Percentiles rank a stretch among this genome's conserved stretches.
These are phyloP conservation scores for Crithidia fasciculata DNA, from an alignment of 208 protist genomes.

Conservation along the genomic window DNA sequence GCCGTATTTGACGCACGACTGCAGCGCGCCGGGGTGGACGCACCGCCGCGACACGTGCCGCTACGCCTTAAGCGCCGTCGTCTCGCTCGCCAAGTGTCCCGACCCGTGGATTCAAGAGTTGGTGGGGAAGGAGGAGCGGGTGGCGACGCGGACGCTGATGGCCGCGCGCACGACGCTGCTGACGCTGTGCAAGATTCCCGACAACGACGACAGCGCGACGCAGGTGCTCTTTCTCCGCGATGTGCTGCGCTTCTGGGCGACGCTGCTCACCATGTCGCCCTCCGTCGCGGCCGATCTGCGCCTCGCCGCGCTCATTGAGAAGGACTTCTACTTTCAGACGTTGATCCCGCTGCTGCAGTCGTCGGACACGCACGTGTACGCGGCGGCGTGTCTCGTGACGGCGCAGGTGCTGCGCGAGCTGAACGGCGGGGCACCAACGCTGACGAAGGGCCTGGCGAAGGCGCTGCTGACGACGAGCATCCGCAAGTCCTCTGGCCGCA, in stretches of 20 bases:
- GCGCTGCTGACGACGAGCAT: constrained; percentile 51
- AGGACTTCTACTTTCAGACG: constrained; percentile 54
- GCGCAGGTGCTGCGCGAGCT: constrained; percentile 42
- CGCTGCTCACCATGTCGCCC: constrained; percentile 48
- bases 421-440: constrained; percentile 16
- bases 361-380: constrained; percentile 59
- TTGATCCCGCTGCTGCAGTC: constrained; percentile 67
- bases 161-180: constrained; percentile 58
- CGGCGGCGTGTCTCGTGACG: constrained; percentile 51
- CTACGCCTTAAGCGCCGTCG: constrained; percentile 63
- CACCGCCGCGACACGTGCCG: constrained; percentile 60
- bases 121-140: constrained; percentile 38
- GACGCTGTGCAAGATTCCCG: constrained; percentile 83
- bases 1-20: constrained; percentile 56
- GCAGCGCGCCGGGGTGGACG: constrained; percentile 41
- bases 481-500: constrained; percentile 31
- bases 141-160: constrained; percentile 43
- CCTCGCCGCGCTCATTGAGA: constrained; percentile 38
- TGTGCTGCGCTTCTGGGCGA: constrained; percentile 65
- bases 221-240: constrained; percentile 69
- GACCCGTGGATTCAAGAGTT: constrained; percentile 67
- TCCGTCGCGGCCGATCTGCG: constrained; percentile 44
- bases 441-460: constrained; percentile 39
- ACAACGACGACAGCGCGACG: constrained; percentile 64
- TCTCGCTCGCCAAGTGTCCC: constrained; percentile 75